A percentile compares a stretch with the other conserved stretches of the same genome.
These are phyloP conservation scores for Phaseolus lunatus DNA, from an alignment of 306 rosid species.

Conservation along the genomic window DNA sequence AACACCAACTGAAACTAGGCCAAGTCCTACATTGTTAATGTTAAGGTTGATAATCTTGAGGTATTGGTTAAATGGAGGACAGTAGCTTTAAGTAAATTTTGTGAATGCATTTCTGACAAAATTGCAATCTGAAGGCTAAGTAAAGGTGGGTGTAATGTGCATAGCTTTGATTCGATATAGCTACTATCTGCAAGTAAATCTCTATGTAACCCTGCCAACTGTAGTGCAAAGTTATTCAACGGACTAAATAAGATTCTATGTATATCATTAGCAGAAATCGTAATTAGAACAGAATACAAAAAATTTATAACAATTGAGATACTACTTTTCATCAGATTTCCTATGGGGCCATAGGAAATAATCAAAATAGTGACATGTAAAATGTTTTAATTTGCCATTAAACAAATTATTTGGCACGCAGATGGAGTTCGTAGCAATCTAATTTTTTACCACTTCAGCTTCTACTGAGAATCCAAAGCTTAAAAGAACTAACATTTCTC, in stretches of 20 bases:
- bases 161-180: slow-evolving; percentile 85
- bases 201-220: slow-evolving; percentile 78
- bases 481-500: slow-evolving; percentile 8
- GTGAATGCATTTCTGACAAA: slow-evolving; percentile 88
- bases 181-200: slow-evolving; percentile 69
- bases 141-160: slow-evolving; percentile 86
- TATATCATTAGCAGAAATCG: too few relatives aligned
- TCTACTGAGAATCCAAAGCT: slow-evolving; percentile 23
- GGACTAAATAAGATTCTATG: slow-evolving; percentile 34
- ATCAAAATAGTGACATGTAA: too few relatives aligned
- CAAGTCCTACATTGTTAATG: slow-evolving; percentile 86
- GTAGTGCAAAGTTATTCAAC: slow-evolving; percentile 56
- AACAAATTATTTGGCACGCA: not conserved
- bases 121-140: slow-evolving; percentile 88
- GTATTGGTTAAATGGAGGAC: slow-evolving; percentile 77
- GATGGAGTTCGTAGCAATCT: not conserved
- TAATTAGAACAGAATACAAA: too few relatives aligned
- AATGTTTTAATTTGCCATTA: too few relatives aligned
- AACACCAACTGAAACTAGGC: slow-evolving; percentile 85
- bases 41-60: slow-evolving; percentile 73
- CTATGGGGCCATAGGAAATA: too few relatives aligned
- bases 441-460: slow-evolving; percentile 17
- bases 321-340: too few relatives aligned
- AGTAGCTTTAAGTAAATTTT: slow-evolving; percentile 70
- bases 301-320: too few relatives aligned